Evolutionary conservation across 352 stramenopile species (phyloP), one percentile per base, ranked within the genome.

Genomic region (Phytophthora sp.): DNA sequence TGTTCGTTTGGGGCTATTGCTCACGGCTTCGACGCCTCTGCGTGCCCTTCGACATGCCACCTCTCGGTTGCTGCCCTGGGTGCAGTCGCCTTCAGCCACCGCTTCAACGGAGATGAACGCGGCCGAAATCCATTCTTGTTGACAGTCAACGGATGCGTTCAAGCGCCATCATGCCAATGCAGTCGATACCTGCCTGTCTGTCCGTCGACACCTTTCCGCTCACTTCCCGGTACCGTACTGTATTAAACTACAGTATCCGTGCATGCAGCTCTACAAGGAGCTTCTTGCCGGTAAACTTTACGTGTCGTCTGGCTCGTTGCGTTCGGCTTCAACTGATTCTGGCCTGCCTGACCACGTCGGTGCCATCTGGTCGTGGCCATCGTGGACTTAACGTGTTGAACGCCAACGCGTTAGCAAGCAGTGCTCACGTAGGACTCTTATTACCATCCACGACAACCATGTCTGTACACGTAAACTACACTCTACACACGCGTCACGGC

Each of bases 351-450:
- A n/a, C n/a, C n/a, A n/a, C n/a, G n/a, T n/a, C n/a, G n/a, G n/a
- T n/a, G n/a, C 31, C 6, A 30, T 27, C 41, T 50, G n/a, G 51
- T n/a, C n/a, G n/a, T 49, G 51, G 61, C 59, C 59, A 62, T 36
- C 56, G 24, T 64, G n/a, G 35, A 45, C 41, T 68, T 52, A n/a
- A 53, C 41, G 39, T 42, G 31, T 15, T 55, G 45, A 53, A 56
- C 29, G 18, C 38, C n/a, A n/a, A n/a, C 9, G 20, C 33, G 31
- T 45, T 63, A 55, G 53, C 62, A 60, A 70, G 12, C 61, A 55
- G 50, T 26, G 38, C 4, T 12, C 5, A 13, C 24, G n/a, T 2
- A 26, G 13, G n/a, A 7, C 30, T 57, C 63, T 52, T 57, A 54
- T 58, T 59, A 49, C 36, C 23, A 63, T 45, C 50, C 29, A 47